Evolutionary conservation across 805 yeast genomes (phyloP).

Genomic region (Candida mattraensis): DNA sequence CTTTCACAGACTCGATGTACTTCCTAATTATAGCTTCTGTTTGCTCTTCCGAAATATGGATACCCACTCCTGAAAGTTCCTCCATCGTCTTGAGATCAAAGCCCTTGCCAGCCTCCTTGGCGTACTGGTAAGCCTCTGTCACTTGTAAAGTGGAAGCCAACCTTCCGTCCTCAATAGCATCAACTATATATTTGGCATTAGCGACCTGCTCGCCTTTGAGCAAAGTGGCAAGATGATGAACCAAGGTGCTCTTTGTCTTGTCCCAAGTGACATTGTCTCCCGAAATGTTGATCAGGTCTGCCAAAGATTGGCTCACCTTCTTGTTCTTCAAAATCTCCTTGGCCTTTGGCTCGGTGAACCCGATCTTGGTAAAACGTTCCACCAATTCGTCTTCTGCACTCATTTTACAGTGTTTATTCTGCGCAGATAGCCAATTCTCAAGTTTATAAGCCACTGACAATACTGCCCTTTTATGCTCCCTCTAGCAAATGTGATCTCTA

Average conservation of each 20-base stretch:
- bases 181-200: slow-evolving; percentile 51
- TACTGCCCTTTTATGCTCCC: no score
- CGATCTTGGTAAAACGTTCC: slow-evolving; percentile 45
- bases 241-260: slow-evolving; percentile 58
- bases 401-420: slow-evolving; percentile 3
- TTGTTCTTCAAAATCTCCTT: slow-evolving; percentile 82
- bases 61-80: slow-evolving; percentile 77
- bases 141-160: slow-evolving; percentile 72
- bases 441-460: no score
- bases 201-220: slow-evolving; percentile 57
- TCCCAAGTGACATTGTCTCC: slow-evolving; percentile 41
- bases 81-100: slow-evolving; percentile 55
- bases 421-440: not conserved
- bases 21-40: slow-evolving; percentile 56
- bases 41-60: slow-evolving; percentile 64
- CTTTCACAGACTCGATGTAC: slow-evolving; percentile 60
- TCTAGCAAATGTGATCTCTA: no score
- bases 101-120: slow-evolving; percentile 48
- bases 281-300: slow-evolving; percentile 53
- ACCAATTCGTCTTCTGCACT: slow-evolving; percentile 30
- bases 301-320: slow-evolving; percentile 74
- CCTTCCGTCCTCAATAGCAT: slow-evolving; percentile 63
- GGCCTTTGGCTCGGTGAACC: slow-evolving; percentile 71
- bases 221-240: slow-evolving; percentile 77
- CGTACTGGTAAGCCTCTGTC: slow-evolving; percentile 75